Base-by-base conservation (phyloP, 2,329 filamentous ascomycete genomes). In the Xylariaceae sp. region DNA sequence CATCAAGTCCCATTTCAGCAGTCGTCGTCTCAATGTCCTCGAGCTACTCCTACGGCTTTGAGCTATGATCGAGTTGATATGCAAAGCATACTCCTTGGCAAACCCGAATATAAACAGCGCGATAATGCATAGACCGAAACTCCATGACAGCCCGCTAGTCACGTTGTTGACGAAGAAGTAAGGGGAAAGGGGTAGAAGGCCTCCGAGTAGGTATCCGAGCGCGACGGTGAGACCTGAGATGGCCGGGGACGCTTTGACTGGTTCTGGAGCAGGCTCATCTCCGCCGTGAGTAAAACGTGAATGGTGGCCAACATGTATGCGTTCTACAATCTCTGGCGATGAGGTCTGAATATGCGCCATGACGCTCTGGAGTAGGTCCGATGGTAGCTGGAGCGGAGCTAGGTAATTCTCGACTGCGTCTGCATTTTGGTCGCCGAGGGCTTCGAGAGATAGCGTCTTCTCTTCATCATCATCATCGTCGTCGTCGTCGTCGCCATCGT, bases 141-240 rank as follows among this genome's bases (percentile, higher is more conserved):
- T 85, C 56, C 81, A 79, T 37, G 78, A 75, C 49, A 91, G 71
- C 0, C 77, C 79, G n/a, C 73, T 64, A 29, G 68, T 66, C 6
- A 80, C 72, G 27, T 68, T 67, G 11, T 62, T 55, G 67, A 80
- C 73, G 60, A 86, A 74, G 60, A 89, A 84, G 71, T 89, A 89
- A 0, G 86, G 86, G 42, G 87, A 70, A 63, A 89, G 76, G 11
- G 86, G 86, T n/a, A 89, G 78, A 51, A 88, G 74, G 0, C 86
- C 86, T 26, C 86, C 86, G 27, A 88, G 68, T 50, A 89, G 84
- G 67, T 89, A 89, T 37, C 84, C 84, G 12, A 83, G 64, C 0
- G 85, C 83, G 63, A 89, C 86, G 6, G 83, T 88, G 30, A 84
- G 60, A 2, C 84, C 86, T 0, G 81, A 85, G 44, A 82, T 69